phyloP scores from a whole-genome alignment of 768 basidiomycete species.

The Hygrophorus russula region DNA sequence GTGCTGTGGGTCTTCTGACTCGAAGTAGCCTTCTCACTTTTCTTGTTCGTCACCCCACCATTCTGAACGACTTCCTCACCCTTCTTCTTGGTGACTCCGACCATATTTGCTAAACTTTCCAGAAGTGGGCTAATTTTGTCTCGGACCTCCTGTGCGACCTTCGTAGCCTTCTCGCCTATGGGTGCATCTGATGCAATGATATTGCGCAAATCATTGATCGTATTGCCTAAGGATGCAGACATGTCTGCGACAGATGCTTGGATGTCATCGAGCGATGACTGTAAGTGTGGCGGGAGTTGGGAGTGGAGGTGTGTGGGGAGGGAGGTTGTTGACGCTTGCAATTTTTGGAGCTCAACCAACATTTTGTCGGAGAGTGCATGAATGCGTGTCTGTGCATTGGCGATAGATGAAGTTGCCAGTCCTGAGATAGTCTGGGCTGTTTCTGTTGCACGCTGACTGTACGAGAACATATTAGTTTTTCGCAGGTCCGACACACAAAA shows the following conservation, averaged over 20 bases:
- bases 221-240: constrained; percentile 28
- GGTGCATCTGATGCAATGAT: constrained; percentile 49
- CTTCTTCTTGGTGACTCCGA: background rate
- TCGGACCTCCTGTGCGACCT: constrained; percentile 46
- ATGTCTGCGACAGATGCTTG: constrained; percentile 48
- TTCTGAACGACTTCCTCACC: too few relatives aligned
- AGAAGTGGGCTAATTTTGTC: constrained; percentile 52
- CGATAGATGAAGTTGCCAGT: constrained; percentile 46
- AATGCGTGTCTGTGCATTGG: constrained; percentile 43
- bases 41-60: too few relatives aligned
- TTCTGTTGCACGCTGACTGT: constrained; percentile 58
- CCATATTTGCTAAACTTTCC: constrained; percentile 32
- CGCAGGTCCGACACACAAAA: background rate
- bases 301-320: constrained; percentile 28
- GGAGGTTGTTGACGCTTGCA: constrained; percentile 46
- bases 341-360: constrained; percentile 53
- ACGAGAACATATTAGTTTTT: constrained; percentile 6
- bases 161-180: constrained; percentile 49
- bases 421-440: constrained; percentile 53
- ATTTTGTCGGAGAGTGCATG: constrained; percentile 54
- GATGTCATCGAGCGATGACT: constrained; percentile 27
- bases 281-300: constrained; percentile 22
- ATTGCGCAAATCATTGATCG: constrained; percentile 39
- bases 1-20: too few relatives aligned
- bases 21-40: too few relatives aligned